A percentile compares a stretch with the other conserved stretches of the same genome.
Conservation (phyloP, 2,329 filamentous ascomycete species). For the Tolypocladium endophyticum region DNA sequence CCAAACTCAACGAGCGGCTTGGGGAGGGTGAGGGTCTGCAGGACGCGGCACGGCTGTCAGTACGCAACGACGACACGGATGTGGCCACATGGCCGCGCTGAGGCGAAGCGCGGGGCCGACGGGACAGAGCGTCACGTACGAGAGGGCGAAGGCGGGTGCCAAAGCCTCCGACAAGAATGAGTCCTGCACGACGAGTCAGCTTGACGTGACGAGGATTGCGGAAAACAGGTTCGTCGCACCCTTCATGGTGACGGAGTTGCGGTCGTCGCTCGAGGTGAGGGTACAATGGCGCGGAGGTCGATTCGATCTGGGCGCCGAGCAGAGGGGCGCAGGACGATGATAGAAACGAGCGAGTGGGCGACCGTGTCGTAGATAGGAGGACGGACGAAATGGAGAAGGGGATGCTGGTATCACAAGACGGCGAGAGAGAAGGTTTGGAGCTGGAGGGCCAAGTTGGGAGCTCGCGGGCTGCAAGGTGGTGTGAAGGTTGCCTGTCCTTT, state of each 20-base stretch:
- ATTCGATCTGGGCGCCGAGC: neutral
- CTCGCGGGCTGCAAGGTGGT: neutral
- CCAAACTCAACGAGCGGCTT: slow-evolving; percentile 97
- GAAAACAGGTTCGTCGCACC: neutral
- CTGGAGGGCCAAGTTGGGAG: neutral
- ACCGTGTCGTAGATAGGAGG: neutral
- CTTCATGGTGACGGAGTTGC: neutral
- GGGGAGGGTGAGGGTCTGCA: slow-evolving; percentile 84
- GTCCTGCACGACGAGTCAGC: slow-evolving; percentile 45
- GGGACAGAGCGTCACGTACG: slow-evolving; percentile 36
- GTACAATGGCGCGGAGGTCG: neutral
- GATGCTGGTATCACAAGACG: neutral
- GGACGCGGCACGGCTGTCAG: slow-evolving; percentile 12
- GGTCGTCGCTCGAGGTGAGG: neutral
- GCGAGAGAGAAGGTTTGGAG: neutral
- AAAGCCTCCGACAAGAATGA: slow-evolving; percentile 98
- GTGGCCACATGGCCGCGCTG: neutral
- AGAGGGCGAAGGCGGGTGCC: slow-evolving; percentile 95
- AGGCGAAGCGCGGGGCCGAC: neutral
- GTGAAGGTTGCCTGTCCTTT: neutral
- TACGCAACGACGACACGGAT: neutral
- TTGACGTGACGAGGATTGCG: neutral
- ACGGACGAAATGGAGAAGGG: neutral
- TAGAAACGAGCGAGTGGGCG: neutral
- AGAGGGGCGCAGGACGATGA: neutral